Percentiles rank a stretch among this genome's conserved stretches.
Evolutionary conservation across 1,284 basidiomycete species (phyloP).

Genomic region (Trametes sp.): DNA sequence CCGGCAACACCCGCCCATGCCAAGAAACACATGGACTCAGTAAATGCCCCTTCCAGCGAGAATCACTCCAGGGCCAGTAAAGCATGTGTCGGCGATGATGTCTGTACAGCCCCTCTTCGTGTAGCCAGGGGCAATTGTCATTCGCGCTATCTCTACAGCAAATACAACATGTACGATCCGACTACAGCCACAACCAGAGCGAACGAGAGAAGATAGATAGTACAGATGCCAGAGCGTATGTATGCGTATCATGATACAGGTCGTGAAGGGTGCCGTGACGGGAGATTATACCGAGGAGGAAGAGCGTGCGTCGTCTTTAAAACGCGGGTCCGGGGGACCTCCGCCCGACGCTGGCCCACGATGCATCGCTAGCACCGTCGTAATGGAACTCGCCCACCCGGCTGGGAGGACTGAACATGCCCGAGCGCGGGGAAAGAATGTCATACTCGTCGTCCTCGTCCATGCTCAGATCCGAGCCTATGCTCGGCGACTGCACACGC

Average conservation of each 20-base stretch:
- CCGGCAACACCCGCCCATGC: neutral
- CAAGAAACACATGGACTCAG: constrained; percentile 2
- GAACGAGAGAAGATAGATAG: neutral
- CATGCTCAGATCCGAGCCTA: constrained; percentile 32
- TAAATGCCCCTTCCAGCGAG: too few relatives aligned
- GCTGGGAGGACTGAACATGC: constrained; percentile 39
- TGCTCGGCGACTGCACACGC: constrained; percentile 30
- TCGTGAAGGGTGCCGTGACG: constrained; percentile 3
- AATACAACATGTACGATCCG: constrained; percentile 10
- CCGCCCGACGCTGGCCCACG: constrained; percentile 41
- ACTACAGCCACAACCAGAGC: constrained; percentile 12
- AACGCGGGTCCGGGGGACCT: constrained; percentile 39
- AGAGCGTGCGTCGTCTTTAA: constrained; percentile 7
- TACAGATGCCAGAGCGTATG: constrained; percentile 1
- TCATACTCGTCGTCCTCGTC: constrained; percentile 35
- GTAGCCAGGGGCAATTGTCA: neutral
- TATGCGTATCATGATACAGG: constrained; percentile 14
- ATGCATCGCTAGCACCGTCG: constrained; percentile 35
- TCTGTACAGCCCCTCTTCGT: neutral
- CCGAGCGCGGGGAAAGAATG: constrained; percentile 39
- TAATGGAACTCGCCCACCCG: constrained; percentile 34
- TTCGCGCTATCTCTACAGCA: constrained; percentile 11
- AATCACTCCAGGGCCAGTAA: too few relatives aligned
- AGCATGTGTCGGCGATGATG: too few relatives aligned
- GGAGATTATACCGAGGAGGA: neutral